These are phyloP conservation scores for Lasiodiplodia sp. DNA, from an alignment of 2,329 filamentous ascomycete genomes.

Conservation along the genomic window DNA sequence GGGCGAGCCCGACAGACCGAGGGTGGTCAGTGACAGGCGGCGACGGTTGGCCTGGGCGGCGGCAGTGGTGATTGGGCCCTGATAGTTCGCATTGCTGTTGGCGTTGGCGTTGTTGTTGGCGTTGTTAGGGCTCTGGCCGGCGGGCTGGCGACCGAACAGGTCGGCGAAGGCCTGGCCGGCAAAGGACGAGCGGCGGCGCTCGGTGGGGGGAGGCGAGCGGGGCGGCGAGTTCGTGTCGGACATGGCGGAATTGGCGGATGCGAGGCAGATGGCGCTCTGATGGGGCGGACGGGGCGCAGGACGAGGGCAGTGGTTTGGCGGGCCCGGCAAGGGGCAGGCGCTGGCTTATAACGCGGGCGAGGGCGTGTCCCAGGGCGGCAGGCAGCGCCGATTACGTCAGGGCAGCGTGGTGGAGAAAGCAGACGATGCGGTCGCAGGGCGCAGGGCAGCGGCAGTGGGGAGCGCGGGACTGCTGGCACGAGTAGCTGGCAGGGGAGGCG, in stretches of 20 bases:
- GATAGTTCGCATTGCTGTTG: conserved; percentile 36
- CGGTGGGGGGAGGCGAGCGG: conserved; percentile 47
- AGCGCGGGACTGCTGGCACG: not conserved
- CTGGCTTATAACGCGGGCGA: conserved; percentile 11
- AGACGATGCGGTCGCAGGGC: not conserved
- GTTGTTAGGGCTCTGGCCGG: conserved; percentile 34
- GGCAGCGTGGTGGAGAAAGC: not conserved
- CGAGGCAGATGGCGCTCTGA: conserved; percentile 13
- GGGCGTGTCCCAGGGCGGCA: not conserved
- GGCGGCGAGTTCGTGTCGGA: conserved; percentile 51
- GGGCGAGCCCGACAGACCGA: conserved; percentile 55
- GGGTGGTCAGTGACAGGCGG: conserved; percentile 58
- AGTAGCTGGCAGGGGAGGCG: not conserved
- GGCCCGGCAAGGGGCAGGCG: conserved; percentile 13
- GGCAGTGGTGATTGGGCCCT: conserved; percentile 57
- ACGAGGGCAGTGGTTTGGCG: conserved; percentile 20
- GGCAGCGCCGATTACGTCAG: conserved; percentile 26
- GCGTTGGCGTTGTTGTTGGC: not conserved
- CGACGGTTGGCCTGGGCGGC: conserved; percentile 58
- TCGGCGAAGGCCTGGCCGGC: conserved; percentile 58
- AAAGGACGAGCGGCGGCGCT: conserved; percentile 55
- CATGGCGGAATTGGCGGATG: conserved; percentile 35
- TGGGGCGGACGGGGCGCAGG: conserved; percentile 38
- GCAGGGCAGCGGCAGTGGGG: not conserved
- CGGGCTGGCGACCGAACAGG: conserved; percentile 51